These are phyloP conservation scores for Xylariaceae sp. DNA, from an alignment of 2,329 filamentous ascomycete species.

Conservation along the genomic window DNA sequence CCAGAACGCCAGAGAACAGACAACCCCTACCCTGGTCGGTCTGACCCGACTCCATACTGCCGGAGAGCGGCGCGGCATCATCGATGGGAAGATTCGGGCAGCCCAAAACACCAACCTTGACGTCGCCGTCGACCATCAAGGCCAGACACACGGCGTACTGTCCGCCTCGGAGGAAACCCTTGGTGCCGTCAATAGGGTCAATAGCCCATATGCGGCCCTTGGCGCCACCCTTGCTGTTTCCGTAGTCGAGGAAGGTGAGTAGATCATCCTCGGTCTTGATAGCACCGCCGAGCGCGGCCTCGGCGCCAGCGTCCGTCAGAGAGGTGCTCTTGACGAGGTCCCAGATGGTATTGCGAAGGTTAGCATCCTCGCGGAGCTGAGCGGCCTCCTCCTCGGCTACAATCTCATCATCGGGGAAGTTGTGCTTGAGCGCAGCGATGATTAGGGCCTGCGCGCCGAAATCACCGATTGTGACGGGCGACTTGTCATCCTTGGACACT, in stretches of 20 bases:
- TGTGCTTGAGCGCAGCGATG: conserved; percentile 80
- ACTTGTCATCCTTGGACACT: conserved; percentile 88
- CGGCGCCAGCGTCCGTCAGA: conserved; percentile 60
- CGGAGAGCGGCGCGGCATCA: conserved; percentile 64
- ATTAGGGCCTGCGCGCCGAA: conserved; percentile 97
- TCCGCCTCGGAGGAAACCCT: conserved; percentile 91
- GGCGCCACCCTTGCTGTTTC: conserved; percentile 64
- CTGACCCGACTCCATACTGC: conserved; percentile 68
- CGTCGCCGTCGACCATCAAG: conserved; percentile 86
- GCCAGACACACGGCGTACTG: conserved; percentile 96
- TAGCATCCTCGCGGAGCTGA: conserved; percentile 65
- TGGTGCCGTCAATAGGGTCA: conserved; percentile 96
- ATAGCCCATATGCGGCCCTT: conserved; percentile 88
- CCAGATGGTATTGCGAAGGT: conserved; percentile 75
- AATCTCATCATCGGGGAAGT: conserved; percentile 86
- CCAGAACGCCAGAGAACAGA: conserved; percentile 77
- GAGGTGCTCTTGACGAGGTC: conserved; percentile 68
- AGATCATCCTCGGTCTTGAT: conserved; percentile 61
- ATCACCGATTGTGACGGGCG: conserved; percentile 95
- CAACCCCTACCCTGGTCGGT: conserved; percentile 76
- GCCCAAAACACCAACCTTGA: conserved; percentile 89
- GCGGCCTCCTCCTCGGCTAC: conserved; percentile 93
- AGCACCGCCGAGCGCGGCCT: conserved; percentile 63
- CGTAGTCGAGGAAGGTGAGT: conserved; percentile 62
- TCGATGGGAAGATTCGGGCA: conserved; percentile 93